Evolutionary conservation across 495 filamentous ascomycete species (phyloP).

Genomic region (Paragyromitra xinjiangensis): DNA sequence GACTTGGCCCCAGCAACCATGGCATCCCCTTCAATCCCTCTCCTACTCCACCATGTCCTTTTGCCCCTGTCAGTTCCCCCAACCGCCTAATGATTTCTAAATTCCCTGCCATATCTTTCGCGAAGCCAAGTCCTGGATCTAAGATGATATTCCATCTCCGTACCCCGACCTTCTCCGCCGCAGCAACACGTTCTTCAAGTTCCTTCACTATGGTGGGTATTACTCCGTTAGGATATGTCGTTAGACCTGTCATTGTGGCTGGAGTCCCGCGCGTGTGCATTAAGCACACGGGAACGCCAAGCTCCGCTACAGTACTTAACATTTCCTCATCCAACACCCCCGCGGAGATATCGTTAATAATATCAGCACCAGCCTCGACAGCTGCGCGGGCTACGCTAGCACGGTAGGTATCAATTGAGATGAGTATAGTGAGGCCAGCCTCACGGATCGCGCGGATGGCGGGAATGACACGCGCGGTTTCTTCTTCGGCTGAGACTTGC

Average conservation of each 20-base stretch:
- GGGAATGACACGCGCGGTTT: constrained; percentile 79
- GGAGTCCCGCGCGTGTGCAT: constrained; percentile 97
- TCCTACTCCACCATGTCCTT: constrained; percentile 51
- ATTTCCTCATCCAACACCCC: constrained; percentile 81
- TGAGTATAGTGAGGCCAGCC: constrained; percentile 68
- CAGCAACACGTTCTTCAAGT: constrained; percentile 72
- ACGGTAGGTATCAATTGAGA: constrained; percentile 93
- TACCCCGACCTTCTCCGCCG: constrained; percentile 83
- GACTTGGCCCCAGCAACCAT: constrained; percentile 88
- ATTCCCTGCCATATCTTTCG: constrained; percentile 83
- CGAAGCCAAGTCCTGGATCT: constrained; percentile 93
- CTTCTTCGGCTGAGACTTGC: constrained; percentile 73
- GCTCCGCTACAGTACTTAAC: constrained; percentile 78
- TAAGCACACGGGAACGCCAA: constrained; percentile 83
- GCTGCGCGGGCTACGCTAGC: constrained; percentile 83
- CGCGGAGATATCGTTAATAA: constrained; percentile 94
- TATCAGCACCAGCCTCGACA: constrained; percentile 82
- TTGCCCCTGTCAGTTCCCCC: constrained; percentile 65
- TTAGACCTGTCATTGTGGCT: constrained; percentile 77
- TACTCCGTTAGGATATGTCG: constrained; percentile 73
- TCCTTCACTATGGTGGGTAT: constrained; percentile 76
- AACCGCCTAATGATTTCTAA: constrained; percentile 77
- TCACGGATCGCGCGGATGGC: constrained; percentile 78
- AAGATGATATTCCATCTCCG: constrained; percentile 93
- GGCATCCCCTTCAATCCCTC: constrained; percentile 76